Conservation (phyloP, 2,329 filamentous ascomycete species). For the Rhinocladiella mackenziei region DNA sequence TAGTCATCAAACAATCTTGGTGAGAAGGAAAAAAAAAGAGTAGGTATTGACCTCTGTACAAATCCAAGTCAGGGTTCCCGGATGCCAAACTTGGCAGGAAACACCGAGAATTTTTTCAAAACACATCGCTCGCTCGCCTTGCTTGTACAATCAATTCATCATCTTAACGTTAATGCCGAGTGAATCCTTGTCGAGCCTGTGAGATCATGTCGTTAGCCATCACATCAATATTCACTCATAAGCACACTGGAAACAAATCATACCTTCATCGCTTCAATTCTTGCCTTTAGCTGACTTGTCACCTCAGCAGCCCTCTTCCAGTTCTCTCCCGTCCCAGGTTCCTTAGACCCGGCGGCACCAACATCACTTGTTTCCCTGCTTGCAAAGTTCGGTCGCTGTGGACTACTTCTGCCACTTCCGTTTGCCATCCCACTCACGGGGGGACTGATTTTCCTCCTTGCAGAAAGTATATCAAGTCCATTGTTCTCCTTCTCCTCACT, state of each 20-base stretch:
- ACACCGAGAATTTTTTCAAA: no score
- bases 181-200: constrained; percentile 45
- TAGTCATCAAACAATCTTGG: no score
- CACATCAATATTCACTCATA: no score
- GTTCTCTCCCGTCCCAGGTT: constrained; percentile 68
- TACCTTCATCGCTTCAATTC: constrained; percentile 98
- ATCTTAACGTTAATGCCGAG: constrained; percentile 24
- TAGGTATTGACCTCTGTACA: background rate
- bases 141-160: background rate
- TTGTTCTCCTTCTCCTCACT: constrained; percentile 72
- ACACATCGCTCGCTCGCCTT: no score
- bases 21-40: no score
- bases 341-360: constrained; percentile 32
- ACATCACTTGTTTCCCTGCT: constrained; percentile 32
- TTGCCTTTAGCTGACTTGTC: constrained; percentile 91
- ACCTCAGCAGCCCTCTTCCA: constrained; percentile 98
- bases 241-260: constrained; percentile 30
- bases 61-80: background rate
- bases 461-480: constrained; percentile 38
- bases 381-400: constrained; percentile 30
- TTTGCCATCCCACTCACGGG: constrained; percentile 36
- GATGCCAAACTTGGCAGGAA: background rate
- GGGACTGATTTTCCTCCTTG: constrained; percentile 45
- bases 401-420: constrained; percentile 34
- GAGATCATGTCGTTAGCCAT: no score